These are phyloP conservation scores for Fusarium dimerum DNA, from an alignment of 2,329 filamentous ascomycete species.

Conservation along the genomic window DNA sequence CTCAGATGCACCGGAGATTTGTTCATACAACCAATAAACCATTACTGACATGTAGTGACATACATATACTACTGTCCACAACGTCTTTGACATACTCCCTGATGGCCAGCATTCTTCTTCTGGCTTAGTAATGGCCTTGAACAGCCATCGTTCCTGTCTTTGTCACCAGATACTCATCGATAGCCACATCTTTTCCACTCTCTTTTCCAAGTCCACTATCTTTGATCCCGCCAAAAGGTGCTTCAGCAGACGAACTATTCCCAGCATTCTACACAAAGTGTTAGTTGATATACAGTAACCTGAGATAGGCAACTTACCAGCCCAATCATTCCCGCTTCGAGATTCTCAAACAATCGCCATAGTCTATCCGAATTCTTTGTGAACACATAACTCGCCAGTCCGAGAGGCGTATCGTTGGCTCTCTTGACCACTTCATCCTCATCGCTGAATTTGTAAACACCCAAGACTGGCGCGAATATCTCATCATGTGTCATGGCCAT, in stretches of 20 bases:
- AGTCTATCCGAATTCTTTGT: conserved; percentile 8
- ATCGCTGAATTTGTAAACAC: conserved; percentile 8
- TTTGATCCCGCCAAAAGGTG: conserved; percentile 30
- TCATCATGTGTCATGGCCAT: conserved; percentile 11
- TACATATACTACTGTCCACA: too few species aligned
- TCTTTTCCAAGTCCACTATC: conserved; percentile 11
- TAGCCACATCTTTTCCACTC: conserved; percentile 42
- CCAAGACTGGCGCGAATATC: conserved; percentile 9
- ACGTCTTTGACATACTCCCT: background rate
- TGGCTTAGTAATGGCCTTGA: conserved; percentile 17
- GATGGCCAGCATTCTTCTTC: background rate
- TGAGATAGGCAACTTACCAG: conserved; percentile 1
- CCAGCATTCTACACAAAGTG: conserved; percentile 56
- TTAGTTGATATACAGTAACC: background rate
- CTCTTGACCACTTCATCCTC: conserved; percentile 10
- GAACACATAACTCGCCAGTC: conserved; percentile 8
- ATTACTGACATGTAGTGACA: too few species aligned
- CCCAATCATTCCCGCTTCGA: conserved; percentile 15
- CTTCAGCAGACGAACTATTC: conserved; percentile 34
- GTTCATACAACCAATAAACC: too few species aligned
- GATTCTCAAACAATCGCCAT: conserved; percentile 9
- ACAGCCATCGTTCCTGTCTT: conserved; percentile 32
- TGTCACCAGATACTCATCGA: conserved; percentile 43
- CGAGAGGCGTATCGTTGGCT: conserved; percentile 10
- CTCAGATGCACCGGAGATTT: too few species aligned